phyloP scores from a whole-genome alignment of 345 rosid species.

The Brassica napus region DNA sequence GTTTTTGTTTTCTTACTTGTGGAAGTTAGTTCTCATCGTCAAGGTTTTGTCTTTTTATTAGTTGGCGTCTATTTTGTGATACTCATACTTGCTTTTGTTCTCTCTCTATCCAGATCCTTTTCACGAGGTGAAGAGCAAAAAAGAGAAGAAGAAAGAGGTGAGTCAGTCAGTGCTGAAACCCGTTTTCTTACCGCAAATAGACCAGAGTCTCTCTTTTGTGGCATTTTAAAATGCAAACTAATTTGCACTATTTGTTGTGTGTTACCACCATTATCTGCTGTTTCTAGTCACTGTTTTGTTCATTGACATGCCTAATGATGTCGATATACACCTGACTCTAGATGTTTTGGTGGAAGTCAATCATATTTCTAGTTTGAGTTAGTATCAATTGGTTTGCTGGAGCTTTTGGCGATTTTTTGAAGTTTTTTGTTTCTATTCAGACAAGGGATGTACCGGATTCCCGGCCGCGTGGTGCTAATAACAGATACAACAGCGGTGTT shows the following conservation, averaged over 20 bases:
- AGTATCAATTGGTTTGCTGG: not conserved
- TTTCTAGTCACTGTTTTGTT: not conserved
- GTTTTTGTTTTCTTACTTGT: constrained; percentile 1
- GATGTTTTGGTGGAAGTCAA: not conserved
- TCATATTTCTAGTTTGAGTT: not conserved
- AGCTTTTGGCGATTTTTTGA: not conserved
- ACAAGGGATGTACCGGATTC: constrained; percentile 63
- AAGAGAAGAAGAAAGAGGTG: constrained; percentile 95
- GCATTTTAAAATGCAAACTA: not conserved
- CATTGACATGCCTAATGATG: not conserved
- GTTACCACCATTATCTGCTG: not conserved
- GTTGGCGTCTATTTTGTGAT: constrained; percentile 1
- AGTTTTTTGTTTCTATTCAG: constrained; percentile 47
- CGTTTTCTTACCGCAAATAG: not conserved
- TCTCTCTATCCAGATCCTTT: constrained; percentile 69
- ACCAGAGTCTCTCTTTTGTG: not conserved
- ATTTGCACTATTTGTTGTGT: not conserved
- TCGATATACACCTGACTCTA: not conserved
- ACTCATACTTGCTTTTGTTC: not conserved
- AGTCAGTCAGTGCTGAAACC: constrained; percentile 19
- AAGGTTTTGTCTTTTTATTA: constrained; percentile 17
- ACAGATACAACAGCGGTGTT: constrained; percentile 56
- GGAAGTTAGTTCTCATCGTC: constrained; percentile 12
- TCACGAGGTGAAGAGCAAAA: constrained; percentile 95
- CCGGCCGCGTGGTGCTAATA: constrained; percentile 64